Evolutionary conservation across 441 rosid species (phyloP).

Genomic region (Bocquillonia castaneifolia): DNA sequence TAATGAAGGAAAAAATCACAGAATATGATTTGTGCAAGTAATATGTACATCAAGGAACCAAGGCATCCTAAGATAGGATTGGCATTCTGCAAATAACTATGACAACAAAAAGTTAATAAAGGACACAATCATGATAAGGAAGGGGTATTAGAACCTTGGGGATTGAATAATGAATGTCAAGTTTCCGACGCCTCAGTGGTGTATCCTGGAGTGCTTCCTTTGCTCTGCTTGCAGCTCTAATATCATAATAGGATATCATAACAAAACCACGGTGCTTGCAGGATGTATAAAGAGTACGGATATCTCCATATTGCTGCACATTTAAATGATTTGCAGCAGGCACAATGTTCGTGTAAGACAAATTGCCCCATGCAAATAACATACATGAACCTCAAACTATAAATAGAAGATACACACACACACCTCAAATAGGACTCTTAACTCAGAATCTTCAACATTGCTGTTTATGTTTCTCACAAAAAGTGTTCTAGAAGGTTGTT

Average conservation of each 20-base stretch:
- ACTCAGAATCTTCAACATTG: constrained; percentile 57
- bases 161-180: constrained; percentile 54
- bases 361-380: neutral
- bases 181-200: constrained; percentile 40
- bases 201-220: constrained; percentile 50
- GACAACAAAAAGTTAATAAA: neutral
- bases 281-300: constrained; percentile 43
- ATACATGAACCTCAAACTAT: constrained; percentile 4
- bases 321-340: constrained; percentile 13
- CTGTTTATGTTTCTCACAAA: constrained; percentile 57
- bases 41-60: neutral
- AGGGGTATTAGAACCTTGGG: constrained; percentile 37
- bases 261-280: constrained; percentile 62
- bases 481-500: constrained; percentile 56
- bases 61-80: neutral
- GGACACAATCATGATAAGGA: neutral
- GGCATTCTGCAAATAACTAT: constrained; percentile 8
- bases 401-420: constrained; percentile 13
- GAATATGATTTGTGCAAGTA: constrained; percentile 7
- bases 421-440: constrained; percentile 54
- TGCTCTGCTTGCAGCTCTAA: constrained; percentile 53
- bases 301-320: constrained; percentile 54
- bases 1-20: constrained; percentile 9
- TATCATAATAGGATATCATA: constrained; percentile 58
- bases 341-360: constrained; percentile 2